phyloP scores from a whole-genome alignment of 73 alveolate species.

The Paramecium biaurelia region DNA sequence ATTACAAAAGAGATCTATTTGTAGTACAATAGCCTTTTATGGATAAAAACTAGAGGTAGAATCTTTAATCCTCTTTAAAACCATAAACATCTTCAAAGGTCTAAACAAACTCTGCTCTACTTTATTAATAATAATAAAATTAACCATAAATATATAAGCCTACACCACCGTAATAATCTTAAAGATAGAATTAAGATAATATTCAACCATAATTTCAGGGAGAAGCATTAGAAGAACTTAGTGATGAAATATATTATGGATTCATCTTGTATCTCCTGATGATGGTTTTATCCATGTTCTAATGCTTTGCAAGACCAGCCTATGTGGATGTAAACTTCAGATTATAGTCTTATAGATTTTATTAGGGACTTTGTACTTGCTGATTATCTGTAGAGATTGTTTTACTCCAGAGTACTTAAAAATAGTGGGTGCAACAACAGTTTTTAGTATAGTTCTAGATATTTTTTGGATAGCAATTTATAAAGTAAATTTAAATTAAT shows the following conservation, averaged over 20 bases:
- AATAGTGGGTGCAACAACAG: background rate
- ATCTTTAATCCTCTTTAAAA: background rate
- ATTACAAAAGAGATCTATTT: constrained; percentile 20
- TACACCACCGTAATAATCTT: background rate
- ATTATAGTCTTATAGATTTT: background rate
- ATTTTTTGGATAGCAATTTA: background rate
- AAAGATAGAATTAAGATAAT: background rate
- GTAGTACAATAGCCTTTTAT: constrained; percentile 3
- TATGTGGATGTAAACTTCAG: constrained; percentile 1
- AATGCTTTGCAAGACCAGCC: constrained; percentile 53
- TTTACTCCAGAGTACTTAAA: background rate
- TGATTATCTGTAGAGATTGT: constrained; percentile 1
- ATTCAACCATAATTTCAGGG: background rate
- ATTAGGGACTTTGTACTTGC: background rate
- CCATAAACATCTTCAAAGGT: background rate
- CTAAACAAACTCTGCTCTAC: background rate
- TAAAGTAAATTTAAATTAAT: background rate
- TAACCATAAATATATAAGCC: background rate
- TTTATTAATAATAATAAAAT: background rate
- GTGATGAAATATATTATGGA: constrained; percentile 34
- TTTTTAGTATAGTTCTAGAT: background rate
- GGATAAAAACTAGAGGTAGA: background rate
- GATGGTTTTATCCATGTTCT: background rate
- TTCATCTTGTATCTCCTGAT: background rate
- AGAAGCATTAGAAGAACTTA: background rate